phyloP scores from a whole-genome alignment of 2,329 filamentous ascomycete genomes.

The Keithomyces neogunnii region DNA sequence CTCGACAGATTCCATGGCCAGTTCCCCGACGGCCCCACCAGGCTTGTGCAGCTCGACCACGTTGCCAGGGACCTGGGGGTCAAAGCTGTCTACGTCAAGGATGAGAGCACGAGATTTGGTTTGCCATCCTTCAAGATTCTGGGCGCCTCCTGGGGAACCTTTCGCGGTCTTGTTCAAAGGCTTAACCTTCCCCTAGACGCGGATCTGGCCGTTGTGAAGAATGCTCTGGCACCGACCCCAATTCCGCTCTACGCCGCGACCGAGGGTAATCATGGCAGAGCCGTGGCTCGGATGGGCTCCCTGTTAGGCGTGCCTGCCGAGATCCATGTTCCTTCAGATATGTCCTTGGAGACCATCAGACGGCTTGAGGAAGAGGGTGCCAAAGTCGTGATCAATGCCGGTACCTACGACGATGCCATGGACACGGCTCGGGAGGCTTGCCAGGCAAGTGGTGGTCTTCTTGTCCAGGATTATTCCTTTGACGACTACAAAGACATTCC shows the following conservation, averaged over 20 bases:
- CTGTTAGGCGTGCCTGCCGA: conserved; percentile 45
- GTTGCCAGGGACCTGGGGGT: conserved; percentile 52
- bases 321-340: conserved; percentile 55
- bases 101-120: conserved; percentile 60
- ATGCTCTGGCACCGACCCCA: conserved; percentile 15
- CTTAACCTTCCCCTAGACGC: conserved; percentile 34
- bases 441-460: conserved; percentile 32
- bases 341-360: conserved; percentile 43
- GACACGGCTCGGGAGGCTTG: conserved; percentile 35
- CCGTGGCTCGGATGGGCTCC: conserved; percentile 59
- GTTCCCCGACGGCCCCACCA: conserved; percentile 38
- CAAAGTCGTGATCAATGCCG: conserved; percentile 42
- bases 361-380: conserved; percentile 57
- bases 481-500: conserved; percentile 59
- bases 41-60: conserved; percentile 38
- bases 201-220: conserved; percentile 33
- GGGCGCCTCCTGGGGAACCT: conserved; percentile 67
- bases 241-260: conserved; percentile 54
- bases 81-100: conserved; percentile 54
- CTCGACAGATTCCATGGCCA: conserved; percentile 10
- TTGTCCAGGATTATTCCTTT: conserved; percentile 64
- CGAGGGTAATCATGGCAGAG: conserved; percentile 70
- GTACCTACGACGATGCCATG: conserved; percentile 58
- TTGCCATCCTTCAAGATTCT: conserved; percentile 73
- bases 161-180: conserved; percentile 42